These are phyloP conservation scores for Tylopilus felleus DNA, from an alignment of 768 basidiomycete genomes.

Conservation along the genomic window DNA sequence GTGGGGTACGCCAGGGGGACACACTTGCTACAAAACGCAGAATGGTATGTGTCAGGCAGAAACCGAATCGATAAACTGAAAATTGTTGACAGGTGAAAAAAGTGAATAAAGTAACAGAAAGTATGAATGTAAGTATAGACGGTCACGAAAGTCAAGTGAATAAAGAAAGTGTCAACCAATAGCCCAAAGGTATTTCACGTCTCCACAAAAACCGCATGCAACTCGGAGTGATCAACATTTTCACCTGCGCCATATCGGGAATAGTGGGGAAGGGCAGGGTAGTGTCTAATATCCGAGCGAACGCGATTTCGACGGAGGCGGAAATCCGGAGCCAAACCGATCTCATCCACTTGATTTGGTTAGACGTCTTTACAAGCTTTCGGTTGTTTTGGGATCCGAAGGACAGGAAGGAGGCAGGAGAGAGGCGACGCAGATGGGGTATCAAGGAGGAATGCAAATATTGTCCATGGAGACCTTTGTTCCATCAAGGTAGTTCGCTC, in stretches of 20 bases:
- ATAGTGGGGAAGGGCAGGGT: constrained; percentile 7
- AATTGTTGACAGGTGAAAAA: constrained; percentile 27
- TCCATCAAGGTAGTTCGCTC: constrained; percentile 19
- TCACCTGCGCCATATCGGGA: constrained; percentile 5
- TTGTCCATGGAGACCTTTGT: constrained; percentile 22
- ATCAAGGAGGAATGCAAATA: constrained; percentile 31
- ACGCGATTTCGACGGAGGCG: constrained; percentile 9
- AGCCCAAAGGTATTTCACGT: constrained; percentile 46
- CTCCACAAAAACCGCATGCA: constrained; percentile 3
- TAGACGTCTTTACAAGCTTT: constrained; percentile 32
- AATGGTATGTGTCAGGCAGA: constrained; percentile 31
- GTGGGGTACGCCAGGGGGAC: constrained; percentile 24
- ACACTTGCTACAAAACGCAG: constrained; percentile 21
- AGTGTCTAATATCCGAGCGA: constrained; percentile 7
- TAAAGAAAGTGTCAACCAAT: constrained; percentile 60
- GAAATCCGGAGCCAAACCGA: constrained; percentile 44
- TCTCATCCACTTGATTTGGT: constrained; percentile 41
- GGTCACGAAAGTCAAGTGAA: constrained; percentile 38
- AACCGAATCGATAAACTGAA: constrained; percentile 32
- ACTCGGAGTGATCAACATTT: background rate
- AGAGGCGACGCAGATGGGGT: constrained; percentile 27
- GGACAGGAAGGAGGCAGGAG: constrained; percentile 16
- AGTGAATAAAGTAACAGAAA: constrained; percentile 29
- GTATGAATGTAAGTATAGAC: constrained; percentile 26
- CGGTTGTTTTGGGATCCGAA: constrained; percentile 30